These are phyloP conservation scores for Fennellomyces sp. DNA, from an alignment of 371 early-diverging fungal species.

Conservation along the genomic window DNA sequence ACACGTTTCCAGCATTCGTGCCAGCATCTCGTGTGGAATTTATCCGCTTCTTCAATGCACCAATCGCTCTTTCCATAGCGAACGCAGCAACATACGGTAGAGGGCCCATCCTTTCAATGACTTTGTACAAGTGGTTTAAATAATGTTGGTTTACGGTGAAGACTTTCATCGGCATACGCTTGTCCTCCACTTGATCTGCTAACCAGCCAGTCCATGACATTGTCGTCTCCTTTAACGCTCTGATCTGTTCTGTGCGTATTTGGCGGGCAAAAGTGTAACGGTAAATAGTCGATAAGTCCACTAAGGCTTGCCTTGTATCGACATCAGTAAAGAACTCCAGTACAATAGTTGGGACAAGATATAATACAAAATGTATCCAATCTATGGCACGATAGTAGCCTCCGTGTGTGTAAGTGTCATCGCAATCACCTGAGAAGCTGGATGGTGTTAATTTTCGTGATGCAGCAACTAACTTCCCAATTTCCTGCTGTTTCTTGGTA, in stretches of 20 bases:
- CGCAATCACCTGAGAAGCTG: neutral
- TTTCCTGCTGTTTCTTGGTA: no score
- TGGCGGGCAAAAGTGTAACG: no score
- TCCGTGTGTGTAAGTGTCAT: no score
- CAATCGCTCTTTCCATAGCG: conserved; percentile 8
- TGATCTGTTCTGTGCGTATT: no score
- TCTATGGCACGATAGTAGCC: neutral
- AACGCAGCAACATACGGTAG: conserved; percentile 2
- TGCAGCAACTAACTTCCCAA: neutral
- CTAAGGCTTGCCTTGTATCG: conserved; percentile 91
- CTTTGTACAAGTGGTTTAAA: no score
- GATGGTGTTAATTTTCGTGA: neutral
- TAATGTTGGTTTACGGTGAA: conserved; percentile 6
- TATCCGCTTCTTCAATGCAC: neutral
- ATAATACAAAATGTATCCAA: no score
- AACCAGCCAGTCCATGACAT: no score
- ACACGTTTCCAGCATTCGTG: conserved; percentile 5
- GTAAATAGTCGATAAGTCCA: neutral
- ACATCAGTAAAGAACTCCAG: conserved; percentile 58
- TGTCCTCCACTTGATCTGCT: no score
- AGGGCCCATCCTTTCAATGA: neutral
- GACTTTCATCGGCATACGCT: no score
- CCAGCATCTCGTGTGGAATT: neutral
- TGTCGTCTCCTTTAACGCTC: no score
- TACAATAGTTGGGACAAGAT: neutral